phyloP scores from a whole-genome alignment of 176 grass and related monocot genomes.

The Eleusine coracana region DNA sequence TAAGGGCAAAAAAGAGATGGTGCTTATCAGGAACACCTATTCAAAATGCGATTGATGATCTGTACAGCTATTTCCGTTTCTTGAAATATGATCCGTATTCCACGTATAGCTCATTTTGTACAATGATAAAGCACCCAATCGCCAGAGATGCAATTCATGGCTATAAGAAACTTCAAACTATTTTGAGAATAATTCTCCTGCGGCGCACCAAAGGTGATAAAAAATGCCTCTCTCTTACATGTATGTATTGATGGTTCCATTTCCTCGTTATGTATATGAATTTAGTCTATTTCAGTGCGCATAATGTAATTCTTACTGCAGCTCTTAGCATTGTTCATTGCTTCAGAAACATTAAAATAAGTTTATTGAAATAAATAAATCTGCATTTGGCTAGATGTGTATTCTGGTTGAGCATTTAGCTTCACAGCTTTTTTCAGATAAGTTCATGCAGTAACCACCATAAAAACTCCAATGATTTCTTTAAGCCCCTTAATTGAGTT shows the following conservation, averaged over 20 bases:
- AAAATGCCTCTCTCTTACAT: conserved; percentile 23
- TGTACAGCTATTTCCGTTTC: conserved; percentile 98
- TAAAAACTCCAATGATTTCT: conserved; percentile 9
- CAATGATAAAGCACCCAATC: conserved; percentile 90
- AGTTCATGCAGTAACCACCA: background rate
- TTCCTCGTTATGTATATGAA: conserved; percentile 3
- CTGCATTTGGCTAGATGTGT: conserved; percentile 17
- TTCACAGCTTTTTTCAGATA: background rate
- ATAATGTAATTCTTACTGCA: conserved; percentile 9
- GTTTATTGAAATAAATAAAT: conserved; percentile 19
- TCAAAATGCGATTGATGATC: conserved; percentile 95
- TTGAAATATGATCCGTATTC: conserved; percentile 96
- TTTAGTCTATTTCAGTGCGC: conserved; percentile 20
- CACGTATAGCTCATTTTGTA: conserved; percentile 73
- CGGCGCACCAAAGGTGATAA: conserved; percentile 93
- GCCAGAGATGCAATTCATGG: conserved; percentile 70
- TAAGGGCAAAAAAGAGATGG: conserved; percentile 96
- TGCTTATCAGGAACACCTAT: conserved; percentile 99
- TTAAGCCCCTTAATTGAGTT: background rate
- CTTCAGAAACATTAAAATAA: conserved; percentile 13
- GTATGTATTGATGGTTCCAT: background rate
- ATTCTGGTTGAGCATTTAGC: background rate
- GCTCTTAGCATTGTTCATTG: conserved; percentile 12
- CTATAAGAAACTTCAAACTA: conserved; percentile 93
- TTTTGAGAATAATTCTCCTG: conserved; percentile 82